These are phyloP conservation scores for Botrytis deweyae DNA, from an alignment of 2,329 filamentous ascomycete genomes.

Conservation along the genomic window DNA sequence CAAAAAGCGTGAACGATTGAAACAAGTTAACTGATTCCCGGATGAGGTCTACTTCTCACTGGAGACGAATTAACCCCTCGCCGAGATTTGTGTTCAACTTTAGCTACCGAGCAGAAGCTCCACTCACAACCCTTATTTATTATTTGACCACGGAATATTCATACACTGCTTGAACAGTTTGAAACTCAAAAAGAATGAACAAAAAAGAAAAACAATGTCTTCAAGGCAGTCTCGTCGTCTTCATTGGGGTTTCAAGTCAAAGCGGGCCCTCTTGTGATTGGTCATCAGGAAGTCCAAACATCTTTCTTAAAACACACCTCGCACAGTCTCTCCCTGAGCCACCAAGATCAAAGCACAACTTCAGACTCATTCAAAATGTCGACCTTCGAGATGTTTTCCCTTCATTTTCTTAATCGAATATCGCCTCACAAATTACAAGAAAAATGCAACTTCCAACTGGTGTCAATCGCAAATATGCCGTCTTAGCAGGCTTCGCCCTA, in stretches of 20 bases:
- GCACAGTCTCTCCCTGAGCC: slow-evolving; percentile 13
- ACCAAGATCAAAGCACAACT: slow-evolving; percentile 22
- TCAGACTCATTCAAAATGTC: slow-evolving; percentile 10
- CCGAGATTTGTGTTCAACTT: not conserved
- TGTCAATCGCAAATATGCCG: slow-evolving; percentile 30
- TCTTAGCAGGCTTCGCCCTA: slow-evolving; percentile 25
- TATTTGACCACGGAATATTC: not conserved
- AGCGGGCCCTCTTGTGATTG: slow-evolving; percentile 2
- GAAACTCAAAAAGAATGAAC: not conserved
- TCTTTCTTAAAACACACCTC: slow-evolving; percentile 21
- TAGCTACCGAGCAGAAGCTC: not conserved
- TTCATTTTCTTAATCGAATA: not conserved
- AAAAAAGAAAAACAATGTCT: not conserved
- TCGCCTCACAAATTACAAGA: not conserved
- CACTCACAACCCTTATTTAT: not conserved
- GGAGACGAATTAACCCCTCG: not conserved
- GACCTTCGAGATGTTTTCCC: slow-evolving; percentile 4
- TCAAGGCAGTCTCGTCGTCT: not conserved
- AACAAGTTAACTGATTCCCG: not conserved
- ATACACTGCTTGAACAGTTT: not conserved
- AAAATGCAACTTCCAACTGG: slow-evolving; percentile 15
- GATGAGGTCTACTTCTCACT: not conserved
- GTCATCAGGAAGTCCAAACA: slow-evolving; percentile 4
- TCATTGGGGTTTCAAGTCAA: slow-evolving; percentile 14
- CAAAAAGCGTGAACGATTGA: not conserved